These are phyloP conservation scores for Aspergillus udagawae DNA, from an alignment of 2,329 filamentous ascomycete genomes.

Conservation along the genomic window DNA sequence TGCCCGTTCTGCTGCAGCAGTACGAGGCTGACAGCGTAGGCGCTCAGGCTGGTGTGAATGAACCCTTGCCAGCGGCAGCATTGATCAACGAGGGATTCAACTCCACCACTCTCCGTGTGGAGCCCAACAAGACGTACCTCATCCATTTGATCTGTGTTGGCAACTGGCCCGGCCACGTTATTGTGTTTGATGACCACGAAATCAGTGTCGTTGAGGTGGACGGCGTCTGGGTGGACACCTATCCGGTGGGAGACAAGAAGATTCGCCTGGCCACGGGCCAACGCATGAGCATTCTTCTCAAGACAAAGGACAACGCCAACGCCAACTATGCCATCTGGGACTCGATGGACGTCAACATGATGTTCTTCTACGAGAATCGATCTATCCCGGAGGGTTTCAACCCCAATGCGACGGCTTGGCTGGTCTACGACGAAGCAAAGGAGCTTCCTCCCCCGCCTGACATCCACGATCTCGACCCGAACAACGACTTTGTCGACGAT, in stretches of 20 bases:
- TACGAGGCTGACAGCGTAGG: conserved; percentile 41
- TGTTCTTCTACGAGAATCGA: conserved; percentile 26
- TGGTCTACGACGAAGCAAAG: conserved; percentile 51
- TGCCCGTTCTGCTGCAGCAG: conserved; percentile 44
- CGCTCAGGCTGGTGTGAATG: conserved; percentile 47
- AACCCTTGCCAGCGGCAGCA: conserved; percentile 65
- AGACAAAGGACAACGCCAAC: conserved; percentile 57
- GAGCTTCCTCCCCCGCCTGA: conserved; percentile 47
- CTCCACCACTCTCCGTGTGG: conserved; percentile 51
- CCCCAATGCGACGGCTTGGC: conserved; percentile 45
- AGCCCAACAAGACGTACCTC: conserved; percentile 68
- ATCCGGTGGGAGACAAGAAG: conserved; percentile 51
- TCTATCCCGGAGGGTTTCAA: conserved; percentile 63
- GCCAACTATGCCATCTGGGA: conserved; percentile 64
- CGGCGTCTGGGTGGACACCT: conserved; percentile 30
- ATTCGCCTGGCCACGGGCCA: conserved; percentile 67
- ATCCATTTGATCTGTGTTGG: conserved; percentile 70
- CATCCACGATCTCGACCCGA: conserved; percentile 55
- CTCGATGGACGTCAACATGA: conserved; percentile 63
- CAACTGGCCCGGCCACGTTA: conserved; percentile 57
- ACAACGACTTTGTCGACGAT: conserved; percentile 64
- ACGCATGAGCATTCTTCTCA: conserved; percentile 53
- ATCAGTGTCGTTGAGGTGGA: conserved; percentile 38
- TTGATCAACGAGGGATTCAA: conserved; percentile 69
- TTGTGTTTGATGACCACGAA: conserved; percentile 44